Percentiles rank a stretch among this genome's conserved stretches.
These are phyloP conservation scores for Venturia nashicola DNA, from an alignment of 2,329 filamentous ascomycete genomes.

Conservation along the genomic window DNA sequence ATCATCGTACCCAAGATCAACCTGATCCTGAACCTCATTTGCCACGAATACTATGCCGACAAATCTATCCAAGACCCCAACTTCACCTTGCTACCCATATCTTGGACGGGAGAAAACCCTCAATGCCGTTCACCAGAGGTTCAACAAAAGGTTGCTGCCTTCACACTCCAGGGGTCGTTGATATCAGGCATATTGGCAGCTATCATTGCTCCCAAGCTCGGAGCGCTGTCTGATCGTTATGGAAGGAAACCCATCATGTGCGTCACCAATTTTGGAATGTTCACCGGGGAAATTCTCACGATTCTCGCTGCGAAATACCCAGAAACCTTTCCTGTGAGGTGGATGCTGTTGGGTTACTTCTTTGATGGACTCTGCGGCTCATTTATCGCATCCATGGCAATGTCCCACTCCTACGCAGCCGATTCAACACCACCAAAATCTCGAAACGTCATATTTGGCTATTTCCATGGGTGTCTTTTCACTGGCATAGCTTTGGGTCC, in stretches of 20 bases:
- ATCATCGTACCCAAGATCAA: conserved; percentile 79
- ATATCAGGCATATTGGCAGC: conserved; percentile 68
- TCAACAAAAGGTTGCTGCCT: conserved; percentile 62
- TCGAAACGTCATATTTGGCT: conserved; percentile 74
- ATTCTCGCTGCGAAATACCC: conserved; percentile 68
- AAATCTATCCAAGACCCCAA: conserved; percentile 35
- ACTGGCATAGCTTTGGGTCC: conserved; percentile 81
- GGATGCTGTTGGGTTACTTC: conserved; percentile 63
- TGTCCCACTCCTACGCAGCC: conserved; percentile 76
- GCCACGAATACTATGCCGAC: conserved; percentile 68
- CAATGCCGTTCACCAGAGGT: conserved; percentile 74
- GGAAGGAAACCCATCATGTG: conserved; percentile 67
- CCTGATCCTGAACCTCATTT: conserved; percentile 72
- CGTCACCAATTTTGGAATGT: conserved; percentile 59
- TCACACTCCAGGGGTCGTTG: conserved; percentile 65
- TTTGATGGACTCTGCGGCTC: conserved; percentile 80
- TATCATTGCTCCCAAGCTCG: conserved; percentile 69
- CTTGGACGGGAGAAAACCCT: conserved; percentile 57
- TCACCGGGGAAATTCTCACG: conserved; percentile 62
- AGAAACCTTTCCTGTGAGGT: conserved; percentile 59
- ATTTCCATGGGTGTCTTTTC: conserved; percentile 82
- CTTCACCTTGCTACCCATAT: conserved; percentile 49
- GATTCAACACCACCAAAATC: conserved; percentile 76
- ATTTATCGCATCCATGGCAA: conserved; percentile 69
- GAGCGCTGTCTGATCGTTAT: conserved; percentile 74